phyloP scores from a whole-genome alignment of 441 rosid species.

The Codiaeum variegatum region DNA sequence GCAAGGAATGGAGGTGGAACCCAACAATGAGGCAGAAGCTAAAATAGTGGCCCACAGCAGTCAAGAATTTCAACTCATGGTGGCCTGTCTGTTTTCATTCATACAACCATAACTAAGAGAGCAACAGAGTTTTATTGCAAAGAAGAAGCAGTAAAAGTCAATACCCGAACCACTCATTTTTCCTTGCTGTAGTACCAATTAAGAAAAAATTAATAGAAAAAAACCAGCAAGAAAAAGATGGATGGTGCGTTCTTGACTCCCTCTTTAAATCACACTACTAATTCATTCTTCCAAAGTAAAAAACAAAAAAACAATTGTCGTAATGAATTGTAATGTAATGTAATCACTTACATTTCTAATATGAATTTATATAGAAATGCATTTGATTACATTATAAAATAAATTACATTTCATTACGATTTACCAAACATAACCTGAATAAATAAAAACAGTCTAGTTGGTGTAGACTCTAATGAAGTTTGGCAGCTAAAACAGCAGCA shows the following conservation, averaged over 20 bases:
- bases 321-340: too few relatives aligned
- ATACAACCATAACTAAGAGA: not conserved
- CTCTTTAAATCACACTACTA: conserved; percentile 25
- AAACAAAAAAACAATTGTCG: not conserved
- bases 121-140: not conserved
- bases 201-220: not conserved
- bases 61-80: conserved; percentile 13
- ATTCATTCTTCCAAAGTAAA: conserved; percentile 22
- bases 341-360: too few relatives aligned
- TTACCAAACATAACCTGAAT: too few relatives aligned
- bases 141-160: conserved; percentile 45
- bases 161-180: conserved; percentile 93
- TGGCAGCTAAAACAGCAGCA: conserved; percentile 39
- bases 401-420: too few relatives aligned
- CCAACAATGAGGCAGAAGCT: conserved; percentile 18
- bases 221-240: conserved; percentile 26
- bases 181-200: conserved; percentile 1
- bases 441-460: conserved; percentile 23
- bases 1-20: conserved; percentile 14
- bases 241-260: conserved; percentile 99
- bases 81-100: conserved; percentile 10
- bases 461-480: conserved; percentile 44
- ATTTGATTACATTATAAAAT: too few relatives aligned
- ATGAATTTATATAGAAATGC: too few relatives aligned
- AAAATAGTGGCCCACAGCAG: conserved; percentile 16